A percentile compares a stretch with the other conserved stretches of the same genome.
Conservation (phyloP, 2,329 filamentous ascomycete species). For the Sphaerulina vaccinii region DNA sequence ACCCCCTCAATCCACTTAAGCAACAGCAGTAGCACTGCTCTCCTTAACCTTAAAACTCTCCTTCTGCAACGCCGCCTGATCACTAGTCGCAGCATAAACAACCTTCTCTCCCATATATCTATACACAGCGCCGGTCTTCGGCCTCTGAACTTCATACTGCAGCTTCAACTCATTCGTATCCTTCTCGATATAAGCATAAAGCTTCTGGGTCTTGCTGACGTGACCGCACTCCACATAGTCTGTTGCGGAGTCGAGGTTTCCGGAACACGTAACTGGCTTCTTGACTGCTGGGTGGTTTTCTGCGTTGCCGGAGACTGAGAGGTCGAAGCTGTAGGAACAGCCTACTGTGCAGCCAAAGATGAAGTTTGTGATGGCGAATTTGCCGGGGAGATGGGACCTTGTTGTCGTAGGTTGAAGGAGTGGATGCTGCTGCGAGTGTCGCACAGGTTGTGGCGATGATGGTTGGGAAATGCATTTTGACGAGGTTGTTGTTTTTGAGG, state of each 20-base stretch:
- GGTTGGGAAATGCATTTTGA: conserved; percentile 25
- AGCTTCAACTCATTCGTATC: conserved; percentile 24
- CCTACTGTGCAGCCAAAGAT: conserved; percentile 28
- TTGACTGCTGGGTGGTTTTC: conserved; percentile 23
- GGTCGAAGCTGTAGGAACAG: conserved; percentile 29
- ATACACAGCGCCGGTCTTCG: conserved; percentile 7
- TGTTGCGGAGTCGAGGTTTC: conserved; percentile 19
- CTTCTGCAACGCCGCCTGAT: conserved; percentile 22
- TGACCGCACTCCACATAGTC: conserved; percentile 29
- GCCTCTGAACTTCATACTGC: conserved; percentile 19
- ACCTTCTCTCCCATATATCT: conserved; percentile 25
- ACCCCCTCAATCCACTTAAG: too few relatives aligned
- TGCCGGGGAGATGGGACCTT: conserved; percentile 4
- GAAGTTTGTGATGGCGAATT: conserved; percentile 30
- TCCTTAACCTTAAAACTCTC: conserved; percentile 22
- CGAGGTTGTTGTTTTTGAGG: conserved; percentile 1
- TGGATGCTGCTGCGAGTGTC: conserved; percentile 23
- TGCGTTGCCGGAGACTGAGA: conserved; percentile 17
- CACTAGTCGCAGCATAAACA: conserved; percentile 27
- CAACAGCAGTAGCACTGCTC: conserved; percentile 18
- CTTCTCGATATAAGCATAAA: conserved; percentile 27
- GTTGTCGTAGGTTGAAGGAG: conserved; percentile 5
- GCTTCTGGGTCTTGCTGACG: conserved; percentile 16
- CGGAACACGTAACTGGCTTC: conserved; percentile 22
- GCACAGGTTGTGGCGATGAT: conserved; percentile 24